phyloP scores from a whole-genome alignment of 176 grass and related monocot species.

The Raddia distichophylla region DNA sequence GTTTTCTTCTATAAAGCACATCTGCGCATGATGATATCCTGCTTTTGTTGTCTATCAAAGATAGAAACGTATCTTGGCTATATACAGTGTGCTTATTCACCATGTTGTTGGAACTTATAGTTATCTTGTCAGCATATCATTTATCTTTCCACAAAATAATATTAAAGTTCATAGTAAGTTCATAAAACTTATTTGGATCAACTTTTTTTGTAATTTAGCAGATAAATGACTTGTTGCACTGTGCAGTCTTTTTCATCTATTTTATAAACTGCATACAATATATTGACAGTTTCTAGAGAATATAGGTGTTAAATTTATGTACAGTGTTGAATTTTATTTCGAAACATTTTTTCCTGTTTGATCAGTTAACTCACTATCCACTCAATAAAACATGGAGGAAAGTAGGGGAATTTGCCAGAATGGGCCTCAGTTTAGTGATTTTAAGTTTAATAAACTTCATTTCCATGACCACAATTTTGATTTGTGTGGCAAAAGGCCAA shows the following conservation, averaged over 20 bases:
- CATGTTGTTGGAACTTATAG: background rate
- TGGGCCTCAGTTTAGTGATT: background rate
- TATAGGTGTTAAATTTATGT: background rate
- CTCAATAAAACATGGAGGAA: background rate
- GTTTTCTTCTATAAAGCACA: slow-evolving; percentile 19
- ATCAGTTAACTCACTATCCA: background rate
- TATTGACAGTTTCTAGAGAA: slow-evolving; percentile 1
- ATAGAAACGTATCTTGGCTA: background rate
- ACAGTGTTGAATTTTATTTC: background rate
- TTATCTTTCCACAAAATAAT: background rate
- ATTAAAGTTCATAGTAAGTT: background rate
- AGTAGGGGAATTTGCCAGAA: background rate
- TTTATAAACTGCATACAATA: background rate
- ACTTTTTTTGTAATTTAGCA: background rate
- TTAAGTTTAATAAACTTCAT: background rate
- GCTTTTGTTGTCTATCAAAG: background rate
- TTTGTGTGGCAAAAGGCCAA: background rate
- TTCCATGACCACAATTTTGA: background rate
- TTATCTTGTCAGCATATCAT: background rate
- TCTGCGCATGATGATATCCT: background rate
- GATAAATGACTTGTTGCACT: slow-evolving; percentile 4
- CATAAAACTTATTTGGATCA: background rate
- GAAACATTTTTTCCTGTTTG: background rate
- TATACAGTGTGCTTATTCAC: background rate
- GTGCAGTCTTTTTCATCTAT: background rate